A percentile compares a stretch with the other conserved stretches of the same genome.
phyloP scores from a whole-genome alignment of 176 grass and related monocot genomes.

The Bonia amplexicaulis region DNA sequence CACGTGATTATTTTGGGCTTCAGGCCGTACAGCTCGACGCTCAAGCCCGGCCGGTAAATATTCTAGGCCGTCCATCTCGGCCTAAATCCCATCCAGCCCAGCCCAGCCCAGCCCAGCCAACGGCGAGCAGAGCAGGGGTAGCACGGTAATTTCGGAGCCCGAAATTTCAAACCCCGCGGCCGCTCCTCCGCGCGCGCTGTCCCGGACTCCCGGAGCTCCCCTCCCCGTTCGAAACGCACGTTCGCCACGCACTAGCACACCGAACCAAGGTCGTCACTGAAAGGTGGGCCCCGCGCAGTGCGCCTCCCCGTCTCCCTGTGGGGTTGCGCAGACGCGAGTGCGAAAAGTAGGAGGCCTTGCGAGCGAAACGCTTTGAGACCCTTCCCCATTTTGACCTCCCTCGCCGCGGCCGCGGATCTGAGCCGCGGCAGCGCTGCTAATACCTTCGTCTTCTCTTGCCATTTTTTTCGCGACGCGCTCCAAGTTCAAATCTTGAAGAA shows the following conservation, averaged over 20 bases:
- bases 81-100: no score
- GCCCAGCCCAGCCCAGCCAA: no score
- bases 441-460: no score
- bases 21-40: background rate
- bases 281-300: background rate
- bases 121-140: background rate
- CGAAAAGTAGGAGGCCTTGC: background rate
- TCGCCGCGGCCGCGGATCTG: background rate
- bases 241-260: fast-evolving
- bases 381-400: conserved; percentile 28
- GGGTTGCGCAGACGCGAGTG: background rate
- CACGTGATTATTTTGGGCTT: background rate
- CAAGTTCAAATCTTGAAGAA: no score
- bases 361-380: background rate
- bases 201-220: background rate
- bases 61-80: no score
- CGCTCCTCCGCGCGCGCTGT: background rate
- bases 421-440: no score
- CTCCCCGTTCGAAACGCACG: background rate
- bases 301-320: no score
- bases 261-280: fast-evolving
- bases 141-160: background rate
- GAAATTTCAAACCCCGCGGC: conserved; percentile 27
- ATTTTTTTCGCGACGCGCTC: no score
- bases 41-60: background rate